Evolutionary conservation across 129 eudicot species (phyloP), one percentile per base, ranked within the genome.

Genomic region (Pittosporum tobira): DNA sequence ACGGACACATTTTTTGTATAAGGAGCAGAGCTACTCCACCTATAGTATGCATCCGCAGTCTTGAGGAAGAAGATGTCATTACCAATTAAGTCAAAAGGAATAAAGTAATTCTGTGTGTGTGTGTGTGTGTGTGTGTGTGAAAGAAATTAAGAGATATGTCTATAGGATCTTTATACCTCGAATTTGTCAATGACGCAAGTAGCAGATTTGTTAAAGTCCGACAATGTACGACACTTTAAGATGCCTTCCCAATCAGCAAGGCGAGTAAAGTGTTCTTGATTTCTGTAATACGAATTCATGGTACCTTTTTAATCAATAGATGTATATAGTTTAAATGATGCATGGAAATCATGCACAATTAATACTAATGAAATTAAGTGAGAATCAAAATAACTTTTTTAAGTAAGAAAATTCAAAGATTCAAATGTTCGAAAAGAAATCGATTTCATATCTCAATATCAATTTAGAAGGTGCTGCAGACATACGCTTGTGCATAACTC

Each of bases 11-110:
- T 66, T 11, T 75, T 76, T 40, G 81, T 75, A 72, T 53, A 84
- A 70, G 70, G 50, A 37, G 84, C 71, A 77, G 94, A 71, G 83
- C 90, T 88, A 61, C 78, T 64, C 37, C 63, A 84, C 75, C 96
- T 78, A 53, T 88, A 88, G 75, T 84, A 88, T 58, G 96, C 64
- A 68, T 88, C 96, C 37, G 74, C 96, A 26, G 94, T 88, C 96
- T 84, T 75, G 68, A 67, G 55, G 53, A 72, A 66, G 46, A 59
- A 46, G 63, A 48, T 30, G 54, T 47, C 43, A 49, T 47, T 31
- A 68, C 49, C 19, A 7, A 50, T 52, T n/a, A n/a, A 57, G 28
- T 54, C 18, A 21, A 51, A 6, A 40, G 24, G 2, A 26, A 18
- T 1, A 20, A 57, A 57, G n/a, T n/a, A 26, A 2, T 25, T 9